A percentile compares a stretch with the other conserved stretches of the same genome.
Conservation (phyloP, 495 filamentous ascomycete genomes). For the Friedmanniomyces simplex region DNA sequence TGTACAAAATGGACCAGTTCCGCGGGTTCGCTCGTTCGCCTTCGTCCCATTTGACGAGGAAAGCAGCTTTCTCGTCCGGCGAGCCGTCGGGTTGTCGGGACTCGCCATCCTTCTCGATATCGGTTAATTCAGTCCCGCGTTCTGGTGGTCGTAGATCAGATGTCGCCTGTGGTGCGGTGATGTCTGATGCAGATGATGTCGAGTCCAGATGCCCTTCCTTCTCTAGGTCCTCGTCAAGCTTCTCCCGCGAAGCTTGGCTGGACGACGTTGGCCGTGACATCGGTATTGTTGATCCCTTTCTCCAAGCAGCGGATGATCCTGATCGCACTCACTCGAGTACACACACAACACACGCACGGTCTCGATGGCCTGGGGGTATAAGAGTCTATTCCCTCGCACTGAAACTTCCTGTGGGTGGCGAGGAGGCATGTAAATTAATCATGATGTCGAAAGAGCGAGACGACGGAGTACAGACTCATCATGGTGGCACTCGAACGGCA, state of each 20-base stretch:
- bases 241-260: background rate
- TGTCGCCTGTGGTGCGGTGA: background rate
- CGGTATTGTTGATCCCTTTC: too few species aligned
- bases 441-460: too few species aligned
- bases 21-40: constrained; percentile 34
- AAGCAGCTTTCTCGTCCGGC: constrained; percentile 9
- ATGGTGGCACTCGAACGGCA: background rate
- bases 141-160: background rate
- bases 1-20: constrained; percentile 38
- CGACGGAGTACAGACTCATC: too few species aligned
- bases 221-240: background rate
- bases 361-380: too few species aligned
- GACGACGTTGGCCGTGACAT: background rate
- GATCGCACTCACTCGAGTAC: too few species aligned
- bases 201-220: background rate
- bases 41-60: constrained; percentile 14
- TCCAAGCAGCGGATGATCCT: too few species aligned
- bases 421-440: too few species aligned
- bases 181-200: background rate
- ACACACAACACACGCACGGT: too few species aligned
- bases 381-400: too few species aligned
- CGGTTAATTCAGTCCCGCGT: background rate
- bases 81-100: background rate
- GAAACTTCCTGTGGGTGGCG: too few species aligned
- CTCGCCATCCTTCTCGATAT: constrained; percentile 13